Evolutionary conservation across 306 rosid genomes (phyloP), one percentile per base, ranked within the genome.

Genomic region (Glycyrrhiza uralensis): DNA sequence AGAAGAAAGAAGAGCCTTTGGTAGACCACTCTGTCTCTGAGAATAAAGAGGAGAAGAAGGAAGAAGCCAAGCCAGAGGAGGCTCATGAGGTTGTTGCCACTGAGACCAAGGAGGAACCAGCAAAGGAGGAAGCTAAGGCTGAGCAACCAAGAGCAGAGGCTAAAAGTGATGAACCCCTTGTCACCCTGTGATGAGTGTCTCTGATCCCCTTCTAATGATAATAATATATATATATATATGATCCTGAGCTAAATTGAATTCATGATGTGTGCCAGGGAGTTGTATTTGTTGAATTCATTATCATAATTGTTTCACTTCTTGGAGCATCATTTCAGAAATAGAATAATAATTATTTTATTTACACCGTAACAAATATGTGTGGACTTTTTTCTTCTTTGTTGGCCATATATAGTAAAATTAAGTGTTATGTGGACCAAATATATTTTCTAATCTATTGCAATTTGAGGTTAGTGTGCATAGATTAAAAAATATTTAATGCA

Each of bases 1-100:
- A 78, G 59, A 66, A 76, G 14, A 85, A 76, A 46, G 80, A 83
- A 4, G 86, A 74, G 38, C n/a, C 88, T 8, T 63, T 80, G 85
- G 60, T 84, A 58, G 87, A 77, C 5, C 19, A 58, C 32, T 38
- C 73, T 12, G 66, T 62, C 32, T 38, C 73, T 12, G 66, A 81
- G 74, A 12, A 88, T 11, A 69, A 80, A 46, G 74, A 11, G 29
- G 85, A 71, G 22, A n/a, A n/a, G 30, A 13, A 0, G 75, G 35
- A n/a, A 17, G 81, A 63, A 77, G 69, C 72, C 51, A 74, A 69
- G 51, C 19, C 18, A 12, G 68, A 61, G 39, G 36, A 66, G 57
- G 79, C 64, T 73, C n/a, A n/a, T n/a, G n/a, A n/a, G n/a, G 80
- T 65, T 74, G 79, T 26, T 46, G 55, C 3, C 0, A 5, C 51